Conservation (phyloP, 805 yeast species). For the Metschnikowia peoriensis region DNA sequence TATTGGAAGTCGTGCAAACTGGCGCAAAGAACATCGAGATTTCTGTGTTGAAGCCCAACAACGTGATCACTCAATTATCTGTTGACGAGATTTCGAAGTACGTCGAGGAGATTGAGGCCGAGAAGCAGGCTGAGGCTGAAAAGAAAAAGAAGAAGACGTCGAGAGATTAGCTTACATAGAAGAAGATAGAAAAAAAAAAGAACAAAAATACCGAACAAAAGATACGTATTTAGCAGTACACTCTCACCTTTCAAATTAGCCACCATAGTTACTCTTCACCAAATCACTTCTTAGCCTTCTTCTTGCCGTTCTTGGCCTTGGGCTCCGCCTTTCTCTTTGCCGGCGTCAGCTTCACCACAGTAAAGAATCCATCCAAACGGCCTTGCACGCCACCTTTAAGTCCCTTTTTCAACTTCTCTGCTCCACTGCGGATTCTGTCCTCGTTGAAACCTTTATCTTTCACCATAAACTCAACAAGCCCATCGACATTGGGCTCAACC, state of each 20-base stretch:
- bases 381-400: constrained; percentile 86
- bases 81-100: constrained; percentile 70
- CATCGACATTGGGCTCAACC: constrained; percentile 86
- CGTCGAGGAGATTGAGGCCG: constrained; percentile 83
- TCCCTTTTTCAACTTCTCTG: constrained; percentile 79
- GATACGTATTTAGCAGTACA: not conserved
- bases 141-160: constrained; percentile 51
- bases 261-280: not conserved
- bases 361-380: constrained; percentile 88
- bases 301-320: constrained; percentile 31
- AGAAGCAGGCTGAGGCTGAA: constrained; percentile 79
- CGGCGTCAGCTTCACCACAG: constrained; percentile 49
- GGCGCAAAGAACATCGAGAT: constrained; percentile 97
- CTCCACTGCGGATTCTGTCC: constrained; percentile 86
- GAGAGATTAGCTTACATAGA: constrained; percentile 1
- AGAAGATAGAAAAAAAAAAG: too few species aligned
- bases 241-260: not conserved
- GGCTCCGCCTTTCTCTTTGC: constrained; percentile 35
- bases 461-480: constrained; percentile 78
- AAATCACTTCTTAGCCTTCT: constrained; percentile 21
- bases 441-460: constrained; percentile 89
- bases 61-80: constrained; percentile 55
- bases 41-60: constrained; percentile 75
- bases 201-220: too few species aligned
- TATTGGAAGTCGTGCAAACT: constrained; percentile 95